Base-by-base conservation (phyloP, 2,329 filamentous ascomycete species). In the Sarocladium kiliense region DNA sequence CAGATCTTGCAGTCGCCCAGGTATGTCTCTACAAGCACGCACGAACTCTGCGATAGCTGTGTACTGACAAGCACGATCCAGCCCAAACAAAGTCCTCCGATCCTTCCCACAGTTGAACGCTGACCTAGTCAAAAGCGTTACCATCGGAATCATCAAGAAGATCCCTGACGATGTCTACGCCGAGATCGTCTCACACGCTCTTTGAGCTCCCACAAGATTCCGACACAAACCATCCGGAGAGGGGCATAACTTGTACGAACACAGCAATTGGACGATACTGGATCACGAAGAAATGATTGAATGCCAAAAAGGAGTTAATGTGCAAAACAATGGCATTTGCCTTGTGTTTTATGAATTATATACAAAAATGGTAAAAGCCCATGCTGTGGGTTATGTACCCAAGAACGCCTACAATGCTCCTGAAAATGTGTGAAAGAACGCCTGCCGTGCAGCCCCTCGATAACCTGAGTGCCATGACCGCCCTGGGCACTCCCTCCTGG, bases 121-220 rank as follows among this genome's bases (percentile, higher is more conserved):
- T 3, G 87, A 90, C 63, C 85, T 87, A 61, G 88, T 96, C 65
- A 94, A 95, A 68, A 85, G 85, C 45, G 82, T 95, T 56, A 93
- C 93, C 1, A 85, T 97, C 62, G 86, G 87, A 54, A 88, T 97
- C 64, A 88, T 96, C 56, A 86, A 87, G 63, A 94, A 92, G 77
- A 91, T 99, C 55, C 93, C 94, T 2, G 85, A 91, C 59, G 88
- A 95, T 61, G 79, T 97, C 49, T 99, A 97, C 66, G 85, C 88
- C 53, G 90, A 96, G 68, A 91, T 99, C 65, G 86, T 97, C 53
- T 79, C 81, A 39, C 94, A 99, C 69, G 93, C 93, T 6, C 88
- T 87, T 64, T 92, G 58, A 63, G 18, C n/a, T 30, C 12, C 12
- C n/a, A n/a, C n/a, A n/a, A n/a, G n/a, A n/a, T n/a, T n/a, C n/a